A percentile compares a stretch with the other conserved stretches of the same genome.
Conservation (phyloP, 176 grass and related monocot species). For the Musa acuminata region DNA sequence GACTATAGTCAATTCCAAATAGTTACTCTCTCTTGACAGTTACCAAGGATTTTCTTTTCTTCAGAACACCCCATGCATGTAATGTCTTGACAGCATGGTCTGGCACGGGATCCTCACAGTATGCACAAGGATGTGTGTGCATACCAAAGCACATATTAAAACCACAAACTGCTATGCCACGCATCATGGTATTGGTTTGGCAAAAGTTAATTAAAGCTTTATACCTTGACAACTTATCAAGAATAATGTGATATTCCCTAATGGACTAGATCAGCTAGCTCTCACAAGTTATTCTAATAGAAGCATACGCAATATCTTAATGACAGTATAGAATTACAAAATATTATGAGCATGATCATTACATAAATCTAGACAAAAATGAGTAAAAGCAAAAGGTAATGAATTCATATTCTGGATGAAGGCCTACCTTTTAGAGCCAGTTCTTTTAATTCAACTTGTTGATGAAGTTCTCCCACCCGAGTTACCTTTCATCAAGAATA, state of each 20-base stretch:
- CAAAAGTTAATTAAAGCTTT: not conserved
- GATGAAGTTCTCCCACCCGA: conserved; percentile 58
- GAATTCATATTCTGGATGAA: not conserved
- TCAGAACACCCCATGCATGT: too few relatives aligned
- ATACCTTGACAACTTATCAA: not conserved
- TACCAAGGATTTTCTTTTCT: too few relatives aligned
- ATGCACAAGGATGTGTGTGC: too few relatives aligned
- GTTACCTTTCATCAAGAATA: conserved; percentile 38
- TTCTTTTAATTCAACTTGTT: conserved; percentile 73
- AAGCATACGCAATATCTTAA: not conserved
- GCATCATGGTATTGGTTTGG: not conserved
- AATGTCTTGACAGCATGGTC: too few relatives aligned
- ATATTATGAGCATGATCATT: not conserved
- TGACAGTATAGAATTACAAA: not conserved
- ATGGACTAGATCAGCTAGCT: not conserved
- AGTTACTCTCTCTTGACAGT: too few relatives aligned
- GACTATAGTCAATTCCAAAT: too few relatives aligned
- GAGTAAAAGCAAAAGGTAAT: not conserved
- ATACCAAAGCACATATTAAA: not conserved
- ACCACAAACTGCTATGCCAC: not conserved
- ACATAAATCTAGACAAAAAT: not conserved
- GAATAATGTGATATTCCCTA: not conserved
- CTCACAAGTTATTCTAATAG: not conserved
- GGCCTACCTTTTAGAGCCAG: conserved; percentile 56
- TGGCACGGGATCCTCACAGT: too few relatives aligned